Base-by-base conservation (phyloP, 2,329 filamentous ascomycete genomes). In the Beauveria sp. region DNA sequence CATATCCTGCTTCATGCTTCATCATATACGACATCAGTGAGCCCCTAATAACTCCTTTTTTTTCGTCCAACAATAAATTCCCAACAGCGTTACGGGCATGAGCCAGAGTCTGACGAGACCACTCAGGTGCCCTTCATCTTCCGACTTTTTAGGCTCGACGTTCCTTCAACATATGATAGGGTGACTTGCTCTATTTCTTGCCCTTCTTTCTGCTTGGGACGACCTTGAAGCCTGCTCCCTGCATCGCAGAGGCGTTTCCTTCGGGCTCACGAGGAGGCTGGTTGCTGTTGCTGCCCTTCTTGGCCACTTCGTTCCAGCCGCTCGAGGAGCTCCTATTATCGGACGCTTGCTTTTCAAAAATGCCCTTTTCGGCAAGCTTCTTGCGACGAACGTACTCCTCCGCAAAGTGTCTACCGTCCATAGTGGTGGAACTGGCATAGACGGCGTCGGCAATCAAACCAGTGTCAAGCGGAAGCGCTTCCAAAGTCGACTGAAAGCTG, bases 301-400 rank as follows among this genome's bases (percentile, higher is more conserved):
- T 98, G 1, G 95, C 95, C 58, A 99, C 95, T 77, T 98, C 95
- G 68, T 83, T 96, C 95, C 95, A 99, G 22, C 93, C 93, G 60
- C 90, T 87, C 28, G 75, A 65, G 73, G 78, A 64, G 68, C 74
- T 61, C 70, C 81, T 70, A 64, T 78, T 81, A 3, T 85, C 82
- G 53, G 83, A 79, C 18, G 85, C 81, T 60, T 89, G 84, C 68
- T 90, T 88, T 72, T 92, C 89, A 20, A 96, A 81, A 46, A 97
- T 84, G 45, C 95, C 95, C 78, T 93, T 95, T 67, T 98, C 93
- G 0, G 95, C 93, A 1, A 96, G 84, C 80, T 90, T 96, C 77
- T 93, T 93, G 68, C 93, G 92, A 40, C 93, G 89, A 63, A 98
- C 85, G 70, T 95, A 99, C 73, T 99, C 95, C 63, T 96, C 90